Percentiles rank a stretch among this genome's conserved stretches.
These are phyloP conservation scores for Eutrema salsugineum DNA, from an alignment of 441 rosid genomes.

Conservation along the genomic window DNA sequence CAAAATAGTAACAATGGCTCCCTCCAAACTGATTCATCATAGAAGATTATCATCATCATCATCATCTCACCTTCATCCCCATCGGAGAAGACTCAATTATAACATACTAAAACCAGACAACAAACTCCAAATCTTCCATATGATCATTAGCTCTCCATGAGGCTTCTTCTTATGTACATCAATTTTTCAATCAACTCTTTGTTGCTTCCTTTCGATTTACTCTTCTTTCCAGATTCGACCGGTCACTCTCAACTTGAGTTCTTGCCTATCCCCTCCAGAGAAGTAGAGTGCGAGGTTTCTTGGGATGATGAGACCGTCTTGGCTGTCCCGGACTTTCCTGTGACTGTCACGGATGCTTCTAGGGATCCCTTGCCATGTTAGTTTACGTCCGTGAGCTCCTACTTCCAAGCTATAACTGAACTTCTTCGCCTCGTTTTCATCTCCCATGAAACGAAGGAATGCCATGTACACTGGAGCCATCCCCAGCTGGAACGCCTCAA, in stretches of 20 bases:
- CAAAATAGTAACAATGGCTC: conserved; percentile 8
- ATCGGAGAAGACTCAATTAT: conserved; percentile 16
- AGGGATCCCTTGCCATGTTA: conserved; percentile 84
- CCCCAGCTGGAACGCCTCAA: conserved; percentile 84
- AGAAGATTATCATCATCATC: conserved; percentile 21
- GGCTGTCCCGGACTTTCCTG: conserved; percentile 81
- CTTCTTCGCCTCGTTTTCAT: conserved; percentile 70
- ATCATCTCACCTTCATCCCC: conserved; percentile 19
- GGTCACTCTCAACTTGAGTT: conserved; percentile 73
- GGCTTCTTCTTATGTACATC: conserved; percentile 31
- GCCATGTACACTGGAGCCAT: conserved; percentile 93
- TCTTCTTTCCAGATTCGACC: conserved; percentile 89
- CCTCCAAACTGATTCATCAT: conserved; percentile 24
- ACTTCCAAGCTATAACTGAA: conserved; percentile 88
- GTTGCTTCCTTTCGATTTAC: background rate
- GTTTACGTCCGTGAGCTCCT: conserved; percentile 73
- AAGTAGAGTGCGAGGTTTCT: conserved; percentile 79
- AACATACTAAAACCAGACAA: conserved; percentile 14
- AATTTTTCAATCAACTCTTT: background rate
- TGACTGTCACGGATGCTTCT: conserved; percentile 87
- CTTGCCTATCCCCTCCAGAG: conserved; percentile 79
- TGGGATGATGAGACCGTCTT: conserved; percentile 77
- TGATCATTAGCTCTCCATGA: conserved; percentile 15
- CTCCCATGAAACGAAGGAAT: conserved; percentile 88
- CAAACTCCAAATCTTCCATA: conserved; percentile 22